Evolutionary conservation across 176 grass and related monocot species (phyloP).

Genomic region (Dactylis glomerata): DNA sequence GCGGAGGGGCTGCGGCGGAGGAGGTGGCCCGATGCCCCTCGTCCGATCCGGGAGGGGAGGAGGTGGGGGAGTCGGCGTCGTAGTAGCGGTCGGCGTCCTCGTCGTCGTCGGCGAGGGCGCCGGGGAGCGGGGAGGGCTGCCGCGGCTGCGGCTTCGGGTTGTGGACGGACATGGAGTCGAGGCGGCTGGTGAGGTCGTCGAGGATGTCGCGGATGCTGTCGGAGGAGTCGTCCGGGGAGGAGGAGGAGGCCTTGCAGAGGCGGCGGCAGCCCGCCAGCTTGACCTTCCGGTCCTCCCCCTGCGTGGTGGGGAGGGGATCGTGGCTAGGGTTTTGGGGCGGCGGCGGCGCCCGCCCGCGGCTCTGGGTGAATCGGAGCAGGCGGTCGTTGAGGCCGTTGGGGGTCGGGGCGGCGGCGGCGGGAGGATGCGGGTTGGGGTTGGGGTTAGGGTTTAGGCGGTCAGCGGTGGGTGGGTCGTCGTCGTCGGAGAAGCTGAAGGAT

Average conservation of each 20-base stretch:
- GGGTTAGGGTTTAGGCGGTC: not conserved
- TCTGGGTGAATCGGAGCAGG: constrained; percentile 51
- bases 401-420: constrained; percentile 31
- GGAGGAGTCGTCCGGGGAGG: not conserved
- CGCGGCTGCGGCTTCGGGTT: not conserved
- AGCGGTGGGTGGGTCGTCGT: not conserved
- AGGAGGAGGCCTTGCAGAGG: constrained; percentile 58
- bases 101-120: not conserved
- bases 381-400: constrained; percentile 88
- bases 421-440: not conserved
- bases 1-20: not conserved
- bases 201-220: constrained; percentile 71
- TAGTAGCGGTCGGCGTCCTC: not conserved
- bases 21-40: not conserved
- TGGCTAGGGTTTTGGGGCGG: constrained; percentile 36
- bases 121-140: not conserved
- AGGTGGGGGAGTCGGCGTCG: not conserved
- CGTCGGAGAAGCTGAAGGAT: constrained; percentile 9
- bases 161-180: constrained; percentile 64
- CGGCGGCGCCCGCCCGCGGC: not conserved
- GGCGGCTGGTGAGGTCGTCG: constrained; percentile 64
- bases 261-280: constrained; percentile 73
- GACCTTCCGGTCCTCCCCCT: constrained; percentile 26
- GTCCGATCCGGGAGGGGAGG: not conserved
- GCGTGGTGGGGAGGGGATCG: not conserved